phyloP scores from a whole-genome alignment of 148 eudicot genomes.

The Diospyros kaki region DNA sequence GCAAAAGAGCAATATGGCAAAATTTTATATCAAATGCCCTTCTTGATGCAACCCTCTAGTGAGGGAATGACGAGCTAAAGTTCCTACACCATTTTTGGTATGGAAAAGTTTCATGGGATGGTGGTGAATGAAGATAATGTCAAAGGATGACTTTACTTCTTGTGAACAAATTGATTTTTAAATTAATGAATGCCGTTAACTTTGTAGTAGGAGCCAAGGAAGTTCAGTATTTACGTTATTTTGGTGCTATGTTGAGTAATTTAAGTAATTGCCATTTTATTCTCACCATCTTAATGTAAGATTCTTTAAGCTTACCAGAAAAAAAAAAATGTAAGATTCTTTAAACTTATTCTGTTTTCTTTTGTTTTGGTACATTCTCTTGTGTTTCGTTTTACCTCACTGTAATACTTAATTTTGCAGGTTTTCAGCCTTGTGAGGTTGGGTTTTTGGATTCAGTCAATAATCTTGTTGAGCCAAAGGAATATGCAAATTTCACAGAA shows the following conservation, averaged over 20 bases:
- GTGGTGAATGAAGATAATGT: no score
- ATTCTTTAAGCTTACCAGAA: not conserved
- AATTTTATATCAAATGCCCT: no score
- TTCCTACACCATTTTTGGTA: no score
- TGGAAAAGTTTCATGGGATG: no score
- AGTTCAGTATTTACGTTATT: not conserved
- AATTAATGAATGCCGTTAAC: not conserved
- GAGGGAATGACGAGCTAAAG: no score
- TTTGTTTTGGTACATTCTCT: not conserved
- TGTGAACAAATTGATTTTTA: not conserved
- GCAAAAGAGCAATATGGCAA: no score
- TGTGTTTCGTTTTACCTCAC: not conserved
- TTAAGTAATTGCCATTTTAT: not conserved
- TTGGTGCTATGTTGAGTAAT: conserved; percentile 4
- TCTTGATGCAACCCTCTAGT: no score
- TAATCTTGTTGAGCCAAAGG: conserved; percentile 61
- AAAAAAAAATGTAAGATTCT: no score
- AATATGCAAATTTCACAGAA: conserved; percentile 46
- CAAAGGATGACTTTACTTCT: not conserved
- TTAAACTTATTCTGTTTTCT: not conserved
- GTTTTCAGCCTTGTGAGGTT: conserved; percentile 66
- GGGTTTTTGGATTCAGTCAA: conserved; percentile 56
- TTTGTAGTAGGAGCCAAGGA: not conserved
- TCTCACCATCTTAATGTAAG: not conserved
- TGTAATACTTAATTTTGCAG: conserved; percentile 32